A percentile compares a stretch with the other conserved stretches of the same genome.
phyloP scores from a whole-genome alignment of 169 alveolate species.

The Eimeria acervulina region DNA sequence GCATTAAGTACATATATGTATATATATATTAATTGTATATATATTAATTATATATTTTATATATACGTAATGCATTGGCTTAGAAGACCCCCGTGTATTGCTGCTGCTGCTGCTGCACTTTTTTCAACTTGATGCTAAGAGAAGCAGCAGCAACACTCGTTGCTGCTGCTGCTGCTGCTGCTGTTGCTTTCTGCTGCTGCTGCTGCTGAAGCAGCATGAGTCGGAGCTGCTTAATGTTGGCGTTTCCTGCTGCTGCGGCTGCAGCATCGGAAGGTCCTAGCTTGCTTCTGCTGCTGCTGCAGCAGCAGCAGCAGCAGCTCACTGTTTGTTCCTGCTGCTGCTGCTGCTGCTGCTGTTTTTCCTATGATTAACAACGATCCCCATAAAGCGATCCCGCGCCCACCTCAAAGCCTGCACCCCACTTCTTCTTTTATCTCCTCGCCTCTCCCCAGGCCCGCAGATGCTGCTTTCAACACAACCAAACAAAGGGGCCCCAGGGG shows the following conservation, averaged over 20 bases:
- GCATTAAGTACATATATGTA: not conserved
- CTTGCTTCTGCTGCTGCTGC: not conserved
- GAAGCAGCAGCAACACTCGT: too few relatives aligned
- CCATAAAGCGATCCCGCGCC: slow-evolving; percentile 25
- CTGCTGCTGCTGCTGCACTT: not conserved
- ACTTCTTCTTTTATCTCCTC: not conserved
- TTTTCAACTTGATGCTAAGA: too few relatives aligned
- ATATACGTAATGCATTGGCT: not conserved
- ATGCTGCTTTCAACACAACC: not conserved
- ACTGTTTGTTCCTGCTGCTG: not conserved
- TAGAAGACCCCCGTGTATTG: not conserved
- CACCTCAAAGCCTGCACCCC: slow-evolving; percentile 17
- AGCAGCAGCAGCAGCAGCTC: not conserved
- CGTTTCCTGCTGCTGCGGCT: not conserved
- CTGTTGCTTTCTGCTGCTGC: not conserved
- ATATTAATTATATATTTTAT: not conserved
- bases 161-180: not conserved
- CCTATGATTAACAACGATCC: not conserved
- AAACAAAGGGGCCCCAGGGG: too few relatives aligned
- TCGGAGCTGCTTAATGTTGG: too few relatives aligned
- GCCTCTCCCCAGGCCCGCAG: not conserved
- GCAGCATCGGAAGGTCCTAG: not conserved
- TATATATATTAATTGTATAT: not conserved
- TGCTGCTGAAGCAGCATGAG: not conserved
- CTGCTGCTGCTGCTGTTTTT: not conserved